A percentile compares a stretch with the other conserved stretches of the same genome.
Evolutionary conservation across 2,329 filamentous ascomycete species (phyloP).

Genomic region (Monosporascus sp.): DNA sequence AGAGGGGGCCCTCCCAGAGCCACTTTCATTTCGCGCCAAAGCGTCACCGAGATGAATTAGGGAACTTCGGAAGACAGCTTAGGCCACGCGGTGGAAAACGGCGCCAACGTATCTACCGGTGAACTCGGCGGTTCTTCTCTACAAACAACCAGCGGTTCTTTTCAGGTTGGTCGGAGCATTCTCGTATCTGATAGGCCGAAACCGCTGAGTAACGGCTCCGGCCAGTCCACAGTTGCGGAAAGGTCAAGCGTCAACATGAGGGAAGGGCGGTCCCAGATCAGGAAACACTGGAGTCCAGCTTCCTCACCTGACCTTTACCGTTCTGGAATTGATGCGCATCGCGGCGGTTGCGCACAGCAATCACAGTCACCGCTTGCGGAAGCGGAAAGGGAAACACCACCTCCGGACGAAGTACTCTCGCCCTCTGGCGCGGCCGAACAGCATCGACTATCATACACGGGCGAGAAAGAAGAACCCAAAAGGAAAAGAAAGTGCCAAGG

Average conservation of each 20-base stretch:
- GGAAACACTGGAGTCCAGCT: neutral
- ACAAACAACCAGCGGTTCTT: neutral
- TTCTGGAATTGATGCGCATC: slow-evolving; percentile 22
- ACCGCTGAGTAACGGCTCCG: neutral
- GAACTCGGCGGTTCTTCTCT: neutral
- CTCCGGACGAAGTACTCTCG: neutral
- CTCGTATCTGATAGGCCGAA: neutral
- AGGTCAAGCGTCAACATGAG: neutral
- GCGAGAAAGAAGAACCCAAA: neutral
- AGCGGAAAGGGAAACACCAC: slow-evolving; percentile 5
- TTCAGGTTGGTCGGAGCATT: neutral
- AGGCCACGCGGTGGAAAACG: neutral
- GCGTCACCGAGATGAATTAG: slow-evolving; percentile 27
- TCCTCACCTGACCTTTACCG: slow-evolving; percentile 13
- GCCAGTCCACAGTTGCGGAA: neutral
- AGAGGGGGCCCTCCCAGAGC: slow-evolving; percentile 7
- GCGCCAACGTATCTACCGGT: neutral
- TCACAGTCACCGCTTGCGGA: slow-evolving; percentile 13
- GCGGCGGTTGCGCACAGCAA: slow-evolving; percentile 5
- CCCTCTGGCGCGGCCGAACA: neutral
- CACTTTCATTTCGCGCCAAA: slow-evolving; percentile 25
- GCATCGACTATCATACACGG: slow-evolving; percentile 1
- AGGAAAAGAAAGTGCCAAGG: slow-evolving; percentile 8
- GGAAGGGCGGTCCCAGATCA: neutral
- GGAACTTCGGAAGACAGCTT: slow-evolving; percentile 10